Evolutionary conservation across 805 yeast genomes (phyloP).

Genomic region (Saccharomycopsis fibuligera): DNA sequence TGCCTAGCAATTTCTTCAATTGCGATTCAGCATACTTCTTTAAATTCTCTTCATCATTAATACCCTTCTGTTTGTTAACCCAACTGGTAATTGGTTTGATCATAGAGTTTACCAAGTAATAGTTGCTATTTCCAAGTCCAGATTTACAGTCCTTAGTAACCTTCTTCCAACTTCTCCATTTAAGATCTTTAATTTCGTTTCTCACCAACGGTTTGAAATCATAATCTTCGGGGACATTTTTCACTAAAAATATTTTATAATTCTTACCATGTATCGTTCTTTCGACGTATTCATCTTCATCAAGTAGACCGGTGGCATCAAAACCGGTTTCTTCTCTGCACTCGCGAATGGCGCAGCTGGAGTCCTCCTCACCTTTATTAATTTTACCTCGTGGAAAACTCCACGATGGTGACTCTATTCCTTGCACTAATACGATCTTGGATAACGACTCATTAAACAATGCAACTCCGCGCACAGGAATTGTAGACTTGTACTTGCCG

Average conservation of each 20-base stretch:
- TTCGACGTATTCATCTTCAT: slow-evolving; percentile 70
- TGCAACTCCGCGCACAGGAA: slow-evolving; percentile 96
- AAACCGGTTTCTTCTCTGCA: slow-evolving; percentile 91
- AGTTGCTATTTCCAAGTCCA: slow-evolving; percentile 21
- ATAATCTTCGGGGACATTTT: slow-evolving; percentile 70
- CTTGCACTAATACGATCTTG: slow-evolving; percentile 75
- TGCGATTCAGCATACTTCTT: slow-evolving; percentile 58
- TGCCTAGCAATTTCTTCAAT: slow-evolving; percentile 59
- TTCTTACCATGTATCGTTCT: slow-evolving; percentile 78
- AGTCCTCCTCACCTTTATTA: slow-evolving; percentile 85
- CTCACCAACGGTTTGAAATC: slow-evolving; percentile 77
- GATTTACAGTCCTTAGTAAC: slow-evolving; percentile 30
- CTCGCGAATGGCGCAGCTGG: slow-evolving; percentile 86
- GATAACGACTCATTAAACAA: slow-evolving; percentile 64
- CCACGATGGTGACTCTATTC: slow-evolving; percentile 80
- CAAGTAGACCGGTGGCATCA: slow-evolving; percentile 63
- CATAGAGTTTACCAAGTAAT: slow-evolving; percentile 42
- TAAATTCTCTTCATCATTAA: slow-evolving; percentile 48
- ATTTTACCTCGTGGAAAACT: slow-evolving; percentile 97
- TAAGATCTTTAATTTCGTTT: slow-evolving; percentile 77
- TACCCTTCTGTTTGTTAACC: slow-evolving; percentile 47
- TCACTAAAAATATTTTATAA: slow-evolving; percentile 72
- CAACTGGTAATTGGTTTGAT: slow-evolving; percentile 47
- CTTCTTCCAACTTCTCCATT: slow-evolving; percentile 64
- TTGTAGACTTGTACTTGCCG: slow-evolving; percentile 76